Base-by-base conservation (phyloP, 2,329 filamentous ascomycete genomes). In the Apiospora aurea region DNA sequence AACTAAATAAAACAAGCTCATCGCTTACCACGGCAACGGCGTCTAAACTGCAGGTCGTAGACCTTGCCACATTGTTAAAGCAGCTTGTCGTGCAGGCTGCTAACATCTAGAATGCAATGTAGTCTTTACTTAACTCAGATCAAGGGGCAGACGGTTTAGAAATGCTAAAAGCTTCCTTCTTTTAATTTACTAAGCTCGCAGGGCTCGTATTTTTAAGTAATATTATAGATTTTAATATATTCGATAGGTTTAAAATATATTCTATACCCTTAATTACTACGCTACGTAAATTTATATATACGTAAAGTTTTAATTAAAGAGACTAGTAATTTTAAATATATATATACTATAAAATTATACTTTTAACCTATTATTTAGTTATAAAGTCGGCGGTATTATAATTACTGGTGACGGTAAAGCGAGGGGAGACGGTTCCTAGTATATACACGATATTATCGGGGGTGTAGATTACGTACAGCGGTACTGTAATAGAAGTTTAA, bases 11-110 rank as follows among this genome's bases (percentile, higher is more conserved):
- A 46, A 46, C 44, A 46, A 46, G 44, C 44, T 46, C 44, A 16
- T 46, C 44, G 44, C 44, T 46, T 46, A 46, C 44, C 44, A 46
- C 44, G 44, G 44, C 14, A 46, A 46, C 44, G 44, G 44, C 44
- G 14, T 46, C 44, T 2, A 46, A 46, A 46, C 13, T 46, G 44
- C 14, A 46, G 44, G 44, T 46, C 44, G 44, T 46, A 46, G 44
- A 46, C 18, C n/a, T 51, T 51, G 49, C 13, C n/a, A 51, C 49
- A 51, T 26, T 51, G 1, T 51, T 8, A 24, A 51, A 51, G 49
- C 49, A 51, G 49, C n/a, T 51, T 51, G 49, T 51, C n/a, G n/a
- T 51, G 7, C 49, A 51, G n/a, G 49, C n/a, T 51, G n/a, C n/a
- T n/a, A 26, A 51, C 49, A 13, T 51, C 49, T n/a, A 51, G n/a